phyloP scores from a whole-genome alignment of 2,329 filamentous ascomycete genomes.

The Penicillium sp. region DNA sequence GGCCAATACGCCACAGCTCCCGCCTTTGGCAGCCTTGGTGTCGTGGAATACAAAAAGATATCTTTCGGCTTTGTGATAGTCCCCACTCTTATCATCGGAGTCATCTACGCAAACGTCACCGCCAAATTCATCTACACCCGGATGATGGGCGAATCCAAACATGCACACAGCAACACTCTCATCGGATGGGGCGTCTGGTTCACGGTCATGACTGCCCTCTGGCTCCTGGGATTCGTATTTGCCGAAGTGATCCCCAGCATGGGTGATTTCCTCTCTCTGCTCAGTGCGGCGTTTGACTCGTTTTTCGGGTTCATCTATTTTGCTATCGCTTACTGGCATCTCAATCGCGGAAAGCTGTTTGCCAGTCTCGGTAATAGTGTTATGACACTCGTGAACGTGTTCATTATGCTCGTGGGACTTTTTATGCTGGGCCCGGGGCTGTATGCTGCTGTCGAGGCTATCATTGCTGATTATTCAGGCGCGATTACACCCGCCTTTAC shows the following conservation, averaged over 20 bases:
- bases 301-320: conserved; percentile 51
- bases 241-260: conserved; percentile 47
- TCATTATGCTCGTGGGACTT: conserved; percentile 44
- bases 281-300: conserved; percentile 46
- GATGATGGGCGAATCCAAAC: conserved; percentile 41
- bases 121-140: conserved; percentile 46
- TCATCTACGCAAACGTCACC: conserved; percentile 48
- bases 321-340: conserved; percentile 46
- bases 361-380: conserved; percentile 30
- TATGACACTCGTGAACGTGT: conserved; percentile 44
- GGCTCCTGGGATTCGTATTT: conserved; percentile 45
- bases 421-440: conserved; percentile 49
- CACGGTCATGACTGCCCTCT: conserved; percentile 40
- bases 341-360: conserved; percentile 42
- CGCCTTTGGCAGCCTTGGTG: conserved; percentile 45
- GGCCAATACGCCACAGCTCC: conserved; percentile 49
- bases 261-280: conserved; percentile 47
- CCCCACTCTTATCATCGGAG: conserved; percentile 46
- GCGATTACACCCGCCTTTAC: conserved; percentile 45
- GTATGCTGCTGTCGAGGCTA: conserved; percentile 50
- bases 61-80: conserved; percentile 50
- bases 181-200: conserved; percentile 46
- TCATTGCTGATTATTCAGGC: conserved; percentile 47
- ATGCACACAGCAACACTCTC: conserved; percentile 46
- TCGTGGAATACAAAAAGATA: conserved; percentile 44